Evolutionary conservation across 441 rosid genomes (phyloP).

Genomic region (Gossypium lobatum): DNA sequence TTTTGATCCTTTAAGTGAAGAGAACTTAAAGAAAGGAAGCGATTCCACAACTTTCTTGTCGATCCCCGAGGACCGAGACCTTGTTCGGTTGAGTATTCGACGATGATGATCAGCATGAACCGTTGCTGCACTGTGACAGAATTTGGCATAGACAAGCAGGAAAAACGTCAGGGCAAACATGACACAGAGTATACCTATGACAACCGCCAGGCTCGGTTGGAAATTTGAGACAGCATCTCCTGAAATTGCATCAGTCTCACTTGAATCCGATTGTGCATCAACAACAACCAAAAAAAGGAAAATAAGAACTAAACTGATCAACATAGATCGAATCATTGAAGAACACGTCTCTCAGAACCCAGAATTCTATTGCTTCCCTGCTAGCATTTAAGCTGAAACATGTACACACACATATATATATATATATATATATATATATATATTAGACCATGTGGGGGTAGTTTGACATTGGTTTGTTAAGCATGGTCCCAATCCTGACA

Average conservation of each 20-base stretch:
- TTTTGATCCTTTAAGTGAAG: slow-evolving; percentile 49
- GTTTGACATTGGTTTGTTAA: slow-evolving; percentile 6
- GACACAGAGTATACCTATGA: slow-evolving; percentile 59
- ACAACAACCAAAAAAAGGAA: slow-evolving; percentile 22
- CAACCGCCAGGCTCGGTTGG: slow-evolving; percentile 71
- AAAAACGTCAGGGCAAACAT: slow-evolving; percentile 54
- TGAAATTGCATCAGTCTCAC: slow-evolving; percentile 14
- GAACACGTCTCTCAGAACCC: neutral
- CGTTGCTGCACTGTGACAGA: slow-evolving; percentile 42
- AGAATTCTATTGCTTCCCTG: slow-evolving; percentile 3
- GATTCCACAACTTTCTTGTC: slow-evolving; percentile 54
- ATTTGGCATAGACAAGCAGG: slow-evolving; percentile 61
- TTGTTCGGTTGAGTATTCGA: slow-evolving; percentile 21
- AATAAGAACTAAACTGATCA: slow-evolving; percentile 7
- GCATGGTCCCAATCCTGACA: neutral
- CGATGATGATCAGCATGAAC: slow-evolving; percentile 7
- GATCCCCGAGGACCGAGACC: slow-evolving; percentile 59
- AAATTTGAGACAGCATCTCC: slow-evolving; percentile 33
- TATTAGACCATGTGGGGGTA: neutral
- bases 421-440: neutral
- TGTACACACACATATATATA: neutral
- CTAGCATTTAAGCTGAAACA: slow-evolving; percentile 7
- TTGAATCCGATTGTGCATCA: slow-evolving; percentile 32
- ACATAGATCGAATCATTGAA: slow-evolving; percentile 33
- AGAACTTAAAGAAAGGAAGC: slow-evolving; percentile 62